phyloP scores from a whole-genome alignment of 805 yeast species.

The Kodamaea laetipori region DNA sequence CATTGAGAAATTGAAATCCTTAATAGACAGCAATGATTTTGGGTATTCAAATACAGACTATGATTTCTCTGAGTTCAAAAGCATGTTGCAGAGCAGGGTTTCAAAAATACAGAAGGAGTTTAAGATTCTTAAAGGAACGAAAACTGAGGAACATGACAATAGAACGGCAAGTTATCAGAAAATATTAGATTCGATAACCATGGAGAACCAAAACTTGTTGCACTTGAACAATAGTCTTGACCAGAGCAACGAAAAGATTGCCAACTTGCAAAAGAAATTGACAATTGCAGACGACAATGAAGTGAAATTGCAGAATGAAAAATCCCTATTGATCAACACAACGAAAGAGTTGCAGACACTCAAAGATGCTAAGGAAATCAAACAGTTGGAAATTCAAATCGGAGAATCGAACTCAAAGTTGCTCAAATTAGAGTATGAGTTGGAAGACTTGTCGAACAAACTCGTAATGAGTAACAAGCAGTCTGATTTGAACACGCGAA shows the following conservation, averaged over 20 bases:
- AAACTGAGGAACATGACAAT: constrained; percentile 3
- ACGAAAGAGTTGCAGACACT: constrained; percentile 33
- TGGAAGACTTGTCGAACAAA: constrained; percentile 56
- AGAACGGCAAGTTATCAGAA: constrained; percentile 19
- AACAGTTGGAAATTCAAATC: constrained; percentile 35
- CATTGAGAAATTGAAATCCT: constrained; percentile 12
- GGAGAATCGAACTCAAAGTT: constrained; percentile 40
- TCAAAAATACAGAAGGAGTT: constrained; percentile 3
- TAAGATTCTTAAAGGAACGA: constrained; percentile 1
- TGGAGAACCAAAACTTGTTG: constrained; percentile 46
- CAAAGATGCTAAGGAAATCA: constrained; percentile 26
- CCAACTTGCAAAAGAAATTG: constrained; percentile 40
- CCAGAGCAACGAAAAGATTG: constrained; percentile 36
- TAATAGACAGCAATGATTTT: constrained; percentile 12
- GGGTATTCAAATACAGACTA: background rate
- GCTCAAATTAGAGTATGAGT: constrained; percentile 28
- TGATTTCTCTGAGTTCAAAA: background rate
- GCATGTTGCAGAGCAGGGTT: background rate
- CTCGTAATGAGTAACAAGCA: constrained; percentile 56
- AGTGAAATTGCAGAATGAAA: constrained; percentile 49
- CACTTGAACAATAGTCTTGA: constrained; percentile 45
- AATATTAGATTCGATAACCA: constrained; percentile 27
- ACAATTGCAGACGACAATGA: constrained; percentile 43
- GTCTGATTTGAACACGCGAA: constrained; percentile 58
- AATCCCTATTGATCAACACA: constrained; percentile 41